Evolutionary conservation across 192 early-diverging fungal species (phyloP), one percentile per base, ranked within the genome.

Genomic region (Linnemannia exigua): DNA sequence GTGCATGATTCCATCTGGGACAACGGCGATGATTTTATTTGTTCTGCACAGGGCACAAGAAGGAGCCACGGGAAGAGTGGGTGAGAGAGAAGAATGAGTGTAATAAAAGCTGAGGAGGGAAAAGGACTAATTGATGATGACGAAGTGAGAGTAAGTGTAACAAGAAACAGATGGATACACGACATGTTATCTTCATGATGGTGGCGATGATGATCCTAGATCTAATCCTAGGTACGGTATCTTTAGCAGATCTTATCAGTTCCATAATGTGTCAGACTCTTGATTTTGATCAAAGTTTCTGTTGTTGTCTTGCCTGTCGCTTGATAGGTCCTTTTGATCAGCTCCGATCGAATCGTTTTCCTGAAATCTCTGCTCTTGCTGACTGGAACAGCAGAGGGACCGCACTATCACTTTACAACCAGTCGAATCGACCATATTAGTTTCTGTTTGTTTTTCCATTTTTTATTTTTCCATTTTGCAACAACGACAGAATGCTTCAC

Each of bases 291-390:
- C 58, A 28, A 25, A n/a, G 25, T n/a, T n/a, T n/a, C n/a, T n/a
- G n/a, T 15, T 25, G 25, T 31, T 4, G 15, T 63, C 28, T 25
- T 63, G 58, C 14, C 41, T 44, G 5, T 9, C 41, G 25, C 25
- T 2, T 31, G n/a, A 28, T 28, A 0, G 12, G 22, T 2, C 25
- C 28, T 22, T 25, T 14, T 31, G 28, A 63, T 63, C 58, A 63
- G 28, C 58, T 63, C 58, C 58, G 58, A 63, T 63, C 58, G 58
- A 63, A 63, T 63, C 58, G 25, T 63, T n/a, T 63, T 63, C 28
- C 58, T 63, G 58, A 8, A 61, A 25, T 0, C 28, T 25, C 1
- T 22, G 9, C 44, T 11, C 48, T 17, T 50, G 9, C 4, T 12
- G 44, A 12, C 44, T 46, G 9, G 9, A 50, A 1, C 15, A 50